Evolutionary conservation across 306 rosid species (phyloP).

Genomic region (Chamaecrista fasciculata): DNA sequence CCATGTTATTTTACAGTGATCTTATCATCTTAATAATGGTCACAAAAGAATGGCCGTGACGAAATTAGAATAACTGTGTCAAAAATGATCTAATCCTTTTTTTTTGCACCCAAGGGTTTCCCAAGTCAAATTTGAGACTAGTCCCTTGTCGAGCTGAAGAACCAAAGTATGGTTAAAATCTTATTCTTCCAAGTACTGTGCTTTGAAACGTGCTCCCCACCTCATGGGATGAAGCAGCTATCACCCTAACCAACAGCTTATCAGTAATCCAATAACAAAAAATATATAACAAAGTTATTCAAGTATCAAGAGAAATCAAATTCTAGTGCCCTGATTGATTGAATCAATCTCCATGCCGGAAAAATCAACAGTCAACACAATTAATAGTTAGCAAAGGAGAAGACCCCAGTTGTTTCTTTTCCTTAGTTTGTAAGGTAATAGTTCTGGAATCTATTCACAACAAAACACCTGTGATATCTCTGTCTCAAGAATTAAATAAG

Average conservation of each 20-base stretch:
- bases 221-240: too few species aligned
- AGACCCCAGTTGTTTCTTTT: background rate
- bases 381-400: background rate
- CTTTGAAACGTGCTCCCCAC: too few species aligned
- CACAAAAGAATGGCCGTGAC: background rate
- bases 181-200: too few species aligned
- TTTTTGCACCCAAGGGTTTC: too few species aligned
- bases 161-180: too few species aligned
- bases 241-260: too few species aligned
- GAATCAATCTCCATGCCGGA: background rate
- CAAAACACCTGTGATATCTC: background rate
- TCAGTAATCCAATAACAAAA: background rate
- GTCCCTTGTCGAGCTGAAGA: too few species aligned
- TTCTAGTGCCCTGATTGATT: background rate
- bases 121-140: too few species aligned
- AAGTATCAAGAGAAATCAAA: background rate
- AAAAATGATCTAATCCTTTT: background rate
- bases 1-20: background rate
- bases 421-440: constrained; percentile 4
- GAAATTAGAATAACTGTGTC: background rate
- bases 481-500: background rate
- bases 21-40: background rate
- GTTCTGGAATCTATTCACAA: background rate
- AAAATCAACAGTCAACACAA: constrained; percentile 10
- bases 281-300: background rate